These are phyloP conservation scores for Trichophyton benhamiae DNA, from an alignment of 2,329 filamentous ascomycete genomes.

Conservation along the genomic window DNA sequence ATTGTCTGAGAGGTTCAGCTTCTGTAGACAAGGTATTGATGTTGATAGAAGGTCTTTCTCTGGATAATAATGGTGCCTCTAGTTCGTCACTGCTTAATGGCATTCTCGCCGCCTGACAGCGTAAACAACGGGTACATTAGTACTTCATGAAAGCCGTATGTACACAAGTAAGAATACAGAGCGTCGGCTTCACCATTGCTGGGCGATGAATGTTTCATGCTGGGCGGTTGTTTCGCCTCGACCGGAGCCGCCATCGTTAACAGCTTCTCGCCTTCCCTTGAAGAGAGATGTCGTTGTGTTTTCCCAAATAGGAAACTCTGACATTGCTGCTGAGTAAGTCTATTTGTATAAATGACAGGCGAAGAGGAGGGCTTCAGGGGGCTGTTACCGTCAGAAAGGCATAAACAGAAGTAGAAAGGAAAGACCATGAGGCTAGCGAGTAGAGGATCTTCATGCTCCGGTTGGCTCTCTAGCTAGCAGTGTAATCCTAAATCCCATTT, in stretches of 20 bases:
- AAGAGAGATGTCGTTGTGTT: neutral
- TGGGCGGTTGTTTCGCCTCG: neutral
- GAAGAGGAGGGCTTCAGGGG: no score
- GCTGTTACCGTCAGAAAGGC: no score
- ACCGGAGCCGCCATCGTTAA: neutral
- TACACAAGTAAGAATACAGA: neutral
- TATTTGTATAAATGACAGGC: no score
- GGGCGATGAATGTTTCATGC: neutral
- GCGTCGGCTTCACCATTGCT: neutral
- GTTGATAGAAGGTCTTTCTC: neutral
- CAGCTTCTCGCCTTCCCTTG: neutral
- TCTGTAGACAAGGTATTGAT: neutral
- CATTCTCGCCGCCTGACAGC: constrained; percentile 4
- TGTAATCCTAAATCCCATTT: no score
- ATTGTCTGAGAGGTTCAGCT: neutral
- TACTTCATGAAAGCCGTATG: neutral
- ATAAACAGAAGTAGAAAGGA: no score
- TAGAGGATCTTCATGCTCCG: no score
- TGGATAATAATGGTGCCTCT: neutral
- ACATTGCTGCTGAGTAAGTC: neutral
- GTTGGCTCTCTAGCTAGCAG: no score
- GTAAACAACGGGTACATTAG: neutral
- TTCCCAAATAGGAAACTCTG: constrained; percentile 9
- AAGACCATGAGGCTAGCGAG: no score
- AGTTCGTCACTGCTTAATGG: neutral